A percentile compares a stretch with the other conserved stretches of the same genome.
Conservation (phyloP, 805 yeast species). For the Lipomyces starkeyi region DNA sequence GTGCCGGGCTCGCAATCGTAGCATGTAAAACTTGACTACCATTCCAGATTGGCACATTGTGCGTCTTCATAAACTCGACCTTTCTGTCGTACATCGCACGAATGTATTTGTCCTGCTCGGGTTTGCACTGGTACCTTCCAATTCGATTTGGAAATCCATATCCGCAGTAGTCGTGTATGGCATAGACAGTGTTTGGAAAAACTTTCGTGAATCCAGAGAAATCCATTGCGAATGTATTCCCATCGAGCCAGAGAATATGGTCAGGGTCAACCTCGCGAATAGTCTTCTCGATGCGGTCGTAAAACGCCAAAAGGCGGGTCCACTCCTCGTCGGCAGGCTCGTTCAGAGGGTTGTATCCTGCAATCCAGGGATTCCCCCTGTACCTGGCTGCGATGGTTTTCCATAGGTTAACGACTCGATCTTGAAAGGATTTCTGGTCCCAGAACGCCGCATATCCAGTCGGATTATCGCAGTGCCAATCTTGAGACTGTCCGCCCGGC, state of each 20-base stretch:
- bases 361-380: constrained; percentile 56
- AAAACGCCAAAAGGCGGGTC: constrained; percentile 50
- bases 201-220: constrained; percentile 54
- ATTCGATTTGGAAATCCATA: constrained; percentile 53
- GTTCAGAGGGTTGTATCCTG: constrained; percentile 62
- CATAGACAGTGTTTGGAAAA: constrained; percentile 55
- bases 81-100: constrained; percentile 52
- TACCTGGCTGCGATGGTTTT: constrained; percentile 53
- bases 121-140: constrained; percentile 47
- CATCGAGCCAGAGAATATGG: constrained; percentile 58
- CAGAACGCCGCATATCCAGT: constrained; percentile 57
- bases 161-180: constrained; percentile 56
- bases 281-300: constrained; percentile 49
- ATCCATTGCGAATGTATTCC: constrained; percentile 59
- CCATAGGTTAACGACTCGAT: constrained; percentile 56
- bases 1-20: no score
- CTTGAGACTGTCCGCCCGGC: constrained; percentile 63
- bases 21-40: constrained; percentile 46
- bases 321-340: constrained; percentile 59
- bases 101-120: constrained; percentile 49
- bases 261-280: constrained; percentile 55
- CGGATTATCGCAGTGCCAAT: constrained; percentile 59
- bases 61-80: constrained; percentile 51
- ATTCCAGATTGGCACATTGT: constrained; percentile 59
- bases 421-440: constrained; percentile 58